phyloP scores from a whole-genome alignment of 805 yeast genomes.

The Kuraishia cidri region DNA sequence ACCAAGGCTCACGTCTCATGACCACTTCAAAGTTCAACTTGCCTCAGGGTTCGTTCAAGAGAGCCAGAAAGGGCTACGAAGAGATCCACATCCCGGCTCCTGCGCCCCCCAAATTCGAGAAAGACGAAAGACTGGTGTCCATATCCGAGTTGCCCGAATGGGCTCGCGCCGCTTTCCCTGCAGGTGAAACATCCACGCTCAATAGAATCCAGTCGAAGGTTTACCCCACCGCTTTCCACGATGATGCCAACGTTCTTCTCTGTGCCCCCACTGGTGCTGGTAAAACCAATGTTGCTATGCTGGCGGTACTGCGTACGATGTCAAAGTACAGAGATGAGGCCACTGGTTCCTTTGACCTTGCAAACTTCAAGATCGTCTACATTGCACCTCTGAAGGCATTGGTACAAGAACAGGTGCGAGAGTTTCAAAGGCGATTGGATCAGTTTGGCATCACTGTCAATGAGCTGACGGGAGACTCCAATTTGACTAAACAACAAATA shows the following conservation, averaged over 20 bases:
- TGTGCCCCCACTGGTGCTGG: conserved; percentile 99
- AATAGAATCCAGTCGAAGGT: conserved; percentile 83
- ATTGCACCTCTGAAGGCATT: conserved; percentile 92
- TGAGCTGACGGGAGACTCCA: conserved; percentile 88
- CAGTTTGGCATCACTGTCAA: conserved; percentile 64
- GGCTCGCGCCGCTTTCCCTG: conserved; percentile 73
- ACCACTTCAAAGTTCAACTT: conserved; percentile 59
- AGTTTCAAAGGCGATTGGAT: conserved; percentile 61
- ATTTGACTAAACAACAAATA: conserved; percentile 67
- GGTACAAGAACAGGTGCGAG: conserved; percentile 91
- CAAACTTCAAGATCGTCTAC: conserved; percentile 70
- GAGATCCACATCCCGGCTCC: conserved; percentile 94
- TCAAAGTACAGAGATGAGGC: conserved; percentile 34
- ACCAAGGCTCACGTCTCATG: conserved; percentile 65
- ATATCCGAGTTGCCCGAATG: conserved; percentile 67
- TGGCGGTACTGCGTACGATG: conserved; percentile 61
- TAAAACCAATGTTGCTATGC: conserved; percentile 92
- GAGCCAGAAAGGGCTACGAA: conserved; percentile 67
- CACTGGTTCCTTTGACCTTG: conserved; percentile 28
- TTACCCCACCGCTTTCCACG: conserved; percentile 65
- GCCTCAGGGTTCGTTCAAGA: conserved; percentile 79
- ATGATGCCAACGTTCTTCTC: conserved; percentile 64
- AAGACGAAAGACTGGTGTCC: conserved; percentile 37
- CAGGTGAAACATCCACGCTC: conserved; percentile 54
- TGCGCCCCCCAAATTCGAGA: conserved; percentile 24